These are phyloP conservation scores for Huntiella decipiens DNA, from an alignment of 2,329 filamentous ascomycete species.

Conservation along the genomic window DNA sequence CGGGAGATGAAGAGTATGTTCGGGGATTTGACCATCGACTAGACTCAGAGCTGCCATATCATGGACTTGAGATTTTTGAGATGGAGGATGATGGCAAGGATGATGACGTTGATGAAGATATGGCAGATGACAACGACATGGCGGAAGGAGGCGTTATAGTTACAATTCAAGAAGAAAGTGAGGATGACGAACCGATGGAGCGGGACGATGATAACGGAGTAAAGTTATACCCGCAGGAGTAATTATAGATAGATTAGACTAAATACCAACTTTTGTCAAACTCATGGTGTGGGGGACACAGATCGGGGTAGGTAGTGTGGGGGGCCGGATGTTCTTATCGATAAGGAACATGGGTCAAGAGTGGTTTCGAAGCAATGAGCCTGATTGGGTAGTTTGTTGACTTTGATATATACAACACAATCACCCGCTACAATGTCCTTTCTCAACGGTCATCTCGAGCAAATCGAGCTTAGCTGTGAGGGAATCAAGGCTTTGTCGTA, in stretches of 20 bases:
- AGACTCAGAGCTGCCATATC: slow-evolving; percentile 31
- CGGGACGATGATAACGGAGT: slow-evolving; percentile 6
- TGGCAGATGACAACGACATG: slow-evolving; percentile 3
- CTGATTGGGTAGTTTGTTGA: no score
- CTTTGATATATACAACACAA: not conserved
- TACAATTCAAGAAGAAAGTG: no score
- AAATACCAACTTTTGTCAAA: no score
- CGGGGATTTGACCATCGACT: slow-evolving; percentile 20
- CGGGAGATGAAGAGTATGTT: slow-evolving; percentile 26
- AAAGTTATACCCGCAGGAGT: not conserved
- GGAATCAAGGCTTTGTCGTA: slow-evolving; percentile 60
- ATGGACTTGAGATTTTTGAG: slow-evolving; percentile 31
- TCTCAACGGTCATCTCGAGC: slow-evolving; percentile 52
- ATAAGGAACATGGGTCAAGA: slow-evolving; percentile 1
- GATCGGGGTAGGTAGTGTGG: not conserved
- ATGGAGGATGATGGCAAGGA: slow-evolving; percentile 15
- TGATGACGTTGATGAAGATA: slow-evolving; percentile 1
- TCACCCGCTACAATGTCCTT: slow-evolving; percentile 38
- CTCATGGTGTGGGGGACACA: no score
- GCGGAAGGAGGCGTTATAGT: not conserved
- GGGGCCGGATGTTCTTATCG: slow-evolving; percentile 3
- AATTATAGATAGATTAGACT: not conserved
- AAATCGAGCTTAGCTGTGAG: slow-evolving; percentile 57
- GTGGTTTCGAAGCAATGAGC: no score
- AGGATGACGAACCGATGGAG: slow-evolving; percentile 8